Conservation (phyloP, 345 rosid genomes). For the Citrus inodora region DNA sequence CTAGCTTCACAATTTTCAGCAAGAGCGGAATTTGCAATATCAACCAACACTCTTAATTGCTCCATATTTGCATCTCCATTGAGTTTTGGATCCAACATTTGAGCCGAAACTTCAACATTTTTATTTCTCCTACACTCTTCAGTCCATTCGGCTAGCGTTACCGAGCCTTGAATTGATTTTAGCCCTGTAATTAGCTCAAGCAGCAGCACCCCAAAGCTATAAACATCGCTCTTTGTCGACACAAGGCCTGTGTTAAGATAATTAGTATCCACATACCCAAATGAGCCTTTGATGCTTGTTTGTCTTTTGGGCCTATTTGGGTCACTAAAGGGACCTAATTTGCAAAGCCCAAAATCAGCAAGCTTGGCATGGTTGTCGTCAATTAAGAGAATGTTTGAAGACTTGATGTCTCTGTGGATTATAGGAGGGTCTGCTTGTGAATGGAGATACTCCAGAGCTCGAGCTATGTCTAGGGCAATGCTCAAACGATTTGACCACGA, state of each 20-base stretch:
- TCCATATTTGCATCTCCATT: conserved; percentile 23
- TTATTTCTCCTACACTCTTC: conserved; percentile 17
- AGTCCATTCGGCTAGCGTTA: conserved; percentile 41
- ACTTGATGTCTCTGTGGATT: conserved; percentile 60
- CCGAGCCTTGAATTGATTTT: conserved; percentile 34
- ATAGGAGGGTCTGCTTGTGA: conserved; percentile 40
- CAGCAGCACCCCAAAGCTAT: conserved; percentile 36
- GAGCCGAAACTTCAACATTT: conserved; percentile 15
- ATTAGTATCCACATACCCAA: conserved; percentile 30
- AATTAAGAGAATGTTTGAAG: conserved; percentile 42
- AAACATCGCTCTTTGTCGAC: conserved; percentile 36
- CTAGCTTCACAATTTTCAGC: conserved; percentile 33
- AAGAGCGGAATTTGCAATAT: conserved; percentile 28
- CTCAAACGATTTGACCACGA: conserved; percentile 39
- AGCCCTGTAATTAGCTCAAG: conserved; percentile 39
- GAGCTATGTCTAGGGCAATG: conserved; percentile 46
- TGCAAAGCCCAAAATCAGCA: conserved; percentile 47
- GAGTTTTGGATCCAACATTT: conserved; percentile 41
- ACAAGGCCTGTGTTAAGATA: conserved; percentile 37
- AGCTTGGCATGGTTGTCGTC: conserved; percentile 38
- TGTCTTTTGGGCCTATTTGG: conserved; percentile 10
- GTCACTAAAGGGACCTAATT: conserved; percentile 24
- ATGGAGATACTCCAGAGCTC: conserved; percentile 42
- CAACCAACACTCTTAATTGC: conserved; percentile 30
- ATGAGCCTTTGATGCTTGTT: conserved; percentile 34